These are phyloP conservation scores for Hibiscus tridactylites DNA, from an alignment of 345 rosid species.

Conservation along the genomic window DNA sequence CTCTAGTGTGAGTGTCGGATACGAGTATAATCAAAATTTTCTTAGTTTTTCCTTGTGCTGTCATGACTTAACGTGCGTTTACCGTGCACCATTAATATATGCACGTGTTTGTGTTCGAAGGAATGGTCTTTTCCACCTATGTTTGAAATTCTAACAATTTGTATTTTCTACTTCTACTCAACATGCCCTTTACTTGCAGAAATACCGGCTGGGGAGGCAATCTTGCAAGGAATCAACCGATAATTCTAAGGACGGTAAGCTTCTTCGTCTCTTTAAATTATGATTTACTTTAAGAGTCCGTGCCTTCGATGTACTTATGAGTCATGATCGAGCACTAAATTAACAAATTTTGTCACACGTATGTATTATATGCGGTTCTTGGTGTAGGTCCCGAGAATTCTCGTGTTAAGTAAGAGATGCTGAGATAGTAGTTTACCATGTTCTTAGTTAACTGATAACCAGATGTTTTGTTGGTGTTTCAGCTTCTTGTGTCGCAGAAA, in stretches of 20 bases:
- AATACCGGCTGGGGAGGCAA: conserved; percentile 21
- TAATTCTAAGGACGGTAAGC: conserved; percentile 76
- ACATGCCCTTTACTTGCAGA: conserved; percentile 33
- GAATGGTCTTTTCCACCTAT: too few relatives aligned
- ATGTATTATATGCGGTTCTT: not conserved
- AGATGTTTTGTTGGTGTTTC: not conserved
- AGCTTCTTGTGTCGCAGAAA: not conserved
- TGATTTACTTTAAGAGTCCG: not conserved
- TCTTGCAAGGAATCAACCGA: conserved; percentile 24
- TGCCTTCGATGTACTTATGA: not conserved
- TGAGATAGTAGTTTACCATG: not conserved
- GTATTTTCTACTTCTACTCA: not conserved
- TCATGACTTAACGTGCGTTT: not conserved
- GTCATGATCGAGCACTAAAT: not conserved
- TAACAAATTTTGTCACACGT: not conserved
- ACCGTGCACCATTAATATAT: not conserved
- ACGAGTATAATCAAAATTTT: not conserved
- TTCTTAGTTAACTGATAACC: not conserved
- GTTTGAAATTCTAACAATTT: too few relatives aligned
- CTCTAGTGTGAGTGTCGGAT: not conserved
- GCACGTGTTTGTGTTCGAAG: conserved; percentile 1
- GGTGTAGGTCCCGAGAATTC: not conserved
- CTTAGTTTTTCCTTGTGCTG: not conserved
- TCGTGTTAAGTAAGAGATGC: not conserved
- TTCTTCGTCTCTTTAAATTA: conserved; percentile 1